Conservation (phyloP, 2,329 filamentous ascomycete genomes). For the Dothideomycetidae sp. region DNA sequence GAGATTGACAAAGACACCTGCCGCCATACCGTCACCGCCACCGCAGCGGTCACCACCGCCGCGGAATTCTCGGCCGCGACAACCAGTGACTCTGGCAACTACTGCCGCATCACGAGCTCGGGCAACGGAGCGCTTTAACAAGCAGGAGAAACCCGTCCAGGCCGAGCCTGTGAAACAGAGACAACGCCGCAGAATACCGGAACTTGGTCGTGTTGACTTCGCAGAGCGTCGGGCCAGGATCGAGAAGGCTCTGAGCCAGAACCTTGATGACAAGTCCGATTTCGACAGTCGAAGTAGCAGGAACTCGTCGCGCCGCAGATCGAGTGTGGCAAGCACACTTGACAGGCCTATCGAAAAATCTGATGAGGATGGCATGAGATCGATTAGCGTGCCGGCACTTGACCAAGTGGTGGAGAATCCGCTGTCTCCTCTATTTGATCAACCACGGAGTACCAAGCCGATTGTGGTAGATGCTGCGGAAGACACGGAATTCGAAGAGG, state of each 20-base stretch:
- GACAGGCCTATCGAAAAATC: not conserved
- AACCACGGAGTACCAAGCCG: slow-evolving; percentile 1
- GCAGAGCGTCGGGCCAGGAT: slow-evolving; percentile 69
- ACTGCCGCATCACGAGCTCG: slow-evolving; percentile 57
- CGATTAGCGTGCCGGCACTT: not conserved
- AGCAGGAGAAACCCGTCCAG: slow-evolving; percentile 10
- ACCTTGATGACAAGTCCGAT: slow-evolving; percentile 51
- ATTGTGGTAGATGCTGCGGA: slow-evolving; percentile 22
- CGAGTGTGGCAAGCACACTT: slow-evolving; percentile 2
- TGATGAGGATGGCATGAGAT: not conserved
- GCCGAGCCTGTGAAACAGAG: slow-evolving; percentile 3
- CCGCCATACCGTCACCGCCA: slow-evolving; percentile 56
- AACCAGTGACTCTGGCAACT: slow-evolving; percentile 60
- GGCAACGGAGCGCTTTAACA: slow-evolving; percentile 41
- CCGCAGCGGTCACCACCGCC: slow-evolving; percentile 65
- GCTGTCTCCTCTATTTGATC: slow-evolving; percentile 1
- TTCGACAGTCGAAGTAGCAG: slow-evolving; percentile 33
- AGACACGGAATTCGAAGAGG: slow-evolving; percentile 29
- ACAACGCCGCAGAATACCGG: slow-evolving; percentile 35
- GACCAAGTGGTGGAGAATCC: slow-evolving; percentile 7
- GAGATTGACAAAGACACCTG: slow-evolving; percentile 44
- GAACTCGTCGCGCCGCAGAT: slow-evolving; percentile 3
- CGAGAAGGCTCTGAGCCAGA: slow-evolving; percentile 71
- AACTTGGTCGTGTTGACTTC: slow-evolving; percentile 67
- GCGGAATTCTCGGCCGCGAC: slow-evolving; percentile 67